phyloP scores from a whole-genome alignment of 2,329 filamentous ascomycete species.

The Ophiostoma fasciatum region DNA sequence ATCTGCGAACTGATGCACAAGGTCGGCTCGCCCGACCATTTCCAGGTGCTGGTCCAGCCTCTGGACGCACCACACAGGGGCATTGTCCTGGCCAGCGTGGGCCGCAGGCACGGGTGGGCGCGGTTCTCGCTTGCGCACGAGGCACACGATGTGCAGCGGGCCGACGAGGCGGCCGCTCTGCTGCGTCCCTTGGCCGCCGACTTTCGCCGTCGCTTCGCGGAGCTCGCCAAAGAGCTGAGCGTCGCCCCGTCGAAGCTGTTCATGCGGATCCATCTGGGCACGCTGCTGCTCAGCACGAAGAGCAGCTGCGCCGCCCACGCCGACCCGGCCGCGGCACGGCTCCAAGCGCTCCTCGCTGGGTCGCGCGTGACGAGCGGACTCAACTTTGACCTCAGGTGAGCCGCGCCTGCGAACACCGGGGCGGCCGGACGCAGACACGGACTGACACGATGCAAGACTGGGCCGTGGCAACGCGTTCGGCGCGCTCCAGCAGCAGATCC shows the following conservation, averaged over 20 bases:
- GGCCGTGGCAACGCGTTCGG: too few species aligned
- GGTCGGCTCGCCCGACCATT: not conserved
- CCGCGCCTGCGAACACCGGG: too few species aligned
- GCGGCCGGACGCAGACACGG: too few species aligned
- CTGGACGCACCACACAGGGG: not conserved
- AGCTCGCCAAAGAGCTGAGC: not conserved
- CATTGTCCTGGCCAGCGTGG: not conserved
- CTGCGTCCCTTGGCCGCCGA: not conserved
- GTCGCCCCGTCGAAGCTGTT: not conserved
- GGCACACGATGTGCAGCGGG: not conserved
- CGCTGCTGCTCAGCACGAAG: not conserved
- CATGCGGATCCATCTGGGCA: constrained; percentile 4
- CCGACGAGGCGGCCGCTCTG: not conserved
- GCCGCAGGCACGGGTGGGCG: too few species aligned
- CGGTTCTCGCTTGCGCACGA: not conserved
- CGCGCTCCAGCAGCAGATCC: constrained; percentile 1
- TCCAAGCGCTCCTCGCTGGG: not conserved
- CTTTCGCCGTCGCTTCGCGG: not conserved
- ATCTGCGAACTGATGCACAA: not conserved
- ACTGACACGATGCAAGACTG: too few species aligned
- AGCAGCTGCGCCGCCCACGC: not conserved
- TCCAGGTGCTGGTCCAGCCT: constrained; percentile 1
- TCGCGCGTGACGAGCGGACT: not conserved
- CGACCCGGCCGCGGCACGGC: not conserved
- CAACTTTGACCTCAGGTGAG: constrained; percentile 6